Base-by-base conservation (phyloP, 768 basidiomycete genomes). In the Suillus subluteus region DNA sequence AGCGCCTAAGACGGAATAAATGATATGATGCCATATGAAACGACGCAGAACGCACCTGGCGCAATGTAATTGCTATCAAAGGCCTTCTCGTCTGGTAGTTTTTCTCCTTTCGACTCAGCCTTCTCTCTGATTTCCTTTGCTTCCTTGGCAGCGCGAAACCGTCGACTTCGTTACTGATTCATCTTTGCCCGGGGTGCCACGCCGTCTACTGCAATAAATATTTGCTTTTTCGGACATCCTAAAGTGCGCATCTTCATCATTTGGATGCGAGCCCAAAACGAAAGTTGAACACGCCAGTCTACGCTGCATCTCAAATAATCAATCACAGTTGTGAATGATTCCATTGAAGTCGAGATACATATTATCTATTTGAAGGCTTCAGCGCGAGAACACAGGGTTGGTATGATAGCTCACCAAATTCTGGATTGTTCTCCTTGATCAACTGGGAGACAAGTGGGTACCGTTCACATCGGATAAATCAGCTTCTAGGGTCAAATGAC, bases 61-160 rank as follows among this genome's bases (percentile, higher is more conserved):
- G 98, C 99, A 72, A 99, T 99, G 79, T 96, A 98, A 78, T 99
- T 99, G 70, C 93, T 95, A 79, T 99, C 98, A 75, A 99, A 99
- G 6, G 96, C 95, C 77, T 96, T 98, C 82, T 94, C 91, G 4
- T 91, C 88, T 3, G 97, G 97, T 62, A 99, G 76, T 73, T 91
- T 88, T 82, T 98, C 96, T 50, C 98, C 97, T 70, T 93, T 95
- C 62, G 85, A 81, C 76, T 88, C 86, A 2, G 97, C 98, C 80
- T 92, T 94, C 79, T 94, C 93, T 66, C 91, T 82, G 43, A 92
- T 80, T 76, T 99, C 95, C 71, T 86, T 91, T 3, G 91, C 93
- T 77, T 98, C 97, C 79, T 92, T 95, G 8, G 96, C 96, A 0
- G 96, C 95, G 65, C 97, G 83, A 82, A 99, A 99, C 56, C 96